Evolutionary conservation across 192 early-diverging fungal genomes (phyloP).

Genomic region (Backusella psychrophila): DNA sequence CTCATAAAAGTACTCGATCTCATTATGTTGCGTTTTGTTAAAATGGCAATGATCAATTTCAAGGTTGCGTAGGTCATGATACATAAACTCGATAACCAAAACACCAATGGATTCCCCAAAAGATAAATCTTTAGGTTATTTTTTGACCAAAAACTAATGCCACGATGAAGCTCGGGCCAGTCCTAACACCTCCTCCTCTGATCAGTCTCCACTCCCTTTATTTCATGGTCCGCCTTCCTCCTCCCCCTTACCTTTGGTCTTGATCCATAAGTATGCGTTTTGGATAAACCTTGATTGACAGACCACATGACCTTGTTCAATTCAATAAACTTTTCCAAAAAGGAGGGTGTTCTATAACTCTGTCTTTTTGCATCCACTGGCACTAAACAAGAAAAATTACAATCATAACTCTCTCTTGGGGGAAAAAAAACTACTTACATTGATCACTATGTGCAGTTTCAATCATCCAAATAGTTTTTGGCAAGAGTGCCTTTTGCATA

Average conservation of each 20-base stretch:
- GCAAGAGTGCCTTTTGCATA: constrained; percentile 73
- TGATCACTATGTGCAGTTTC: constrained; percentile 58
- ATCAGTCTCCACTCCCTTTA: background rate
- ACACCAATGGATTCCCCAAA: constrained; percentile 88
- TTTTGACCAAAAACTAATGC: constrained; percentile 91
- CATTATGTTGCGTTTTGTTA: constrained; percentile 58
- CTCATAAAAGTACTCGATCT: constrained; percentile 38
- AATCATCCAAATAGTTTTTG: constrained; percentile 77
- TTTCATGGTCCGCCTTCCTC: background rate
- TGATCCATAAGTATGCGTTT: constrained; percentile 94
- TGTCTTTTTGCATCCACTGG: constrained; percentile 42
- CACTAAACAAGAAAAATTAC: background rate
- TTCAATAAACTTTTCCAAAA: constrained; percentile 89
- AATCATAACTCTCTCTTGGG: background rate
- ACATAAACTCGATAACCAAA: constrained; percentile 70
- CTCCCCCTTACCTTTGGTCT: constrained; percentile 56
- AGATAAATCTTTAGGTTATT: constrained; percentile 82
- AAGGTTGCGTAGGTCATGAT: constrained; percentile 59
- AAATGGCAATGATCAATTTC: constrained; percentile 49
- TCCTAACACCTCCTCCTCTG: constrained; percentile 39
- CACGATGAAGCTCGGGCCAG: constrained; percentile 87
- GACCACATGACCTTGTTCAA: constrained; percentile 90
- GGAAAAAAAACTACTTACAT: constrained; percentile 31
- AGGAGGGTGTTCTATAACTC: constrained; percentile 65
- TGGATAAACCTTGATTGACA: constrained; percentile 87